Conservation (phyloP, 352 stramenopile genomes). For the Pythium dissimile region DNA sequence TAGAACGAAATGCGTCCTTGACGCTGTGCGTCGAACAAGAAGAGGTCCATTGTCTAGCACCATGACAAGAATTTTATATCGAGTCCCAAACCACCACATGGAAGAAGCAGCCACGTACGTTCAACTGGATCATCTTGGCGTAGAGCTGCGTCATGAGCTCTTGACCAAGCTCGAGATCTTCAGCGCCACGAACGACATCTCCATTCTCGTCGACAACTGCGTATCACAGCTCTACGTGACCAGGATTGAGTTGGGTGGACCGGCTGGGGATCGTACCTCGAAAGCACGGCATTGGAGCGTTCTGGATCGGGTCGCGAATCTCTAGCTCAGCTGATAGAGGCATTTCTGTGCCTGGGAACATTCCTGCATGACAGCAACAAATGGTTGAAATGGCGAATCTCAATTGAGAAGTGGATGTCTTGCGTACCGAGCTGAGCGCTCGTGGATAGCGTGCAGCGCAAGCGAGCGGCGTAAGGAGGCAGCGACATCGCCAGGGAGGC, state of each 20-base stretch:
- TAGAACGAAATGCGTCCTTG: constrained; percentile 95
- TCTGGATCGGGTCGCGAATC: constrained; percentile 84
- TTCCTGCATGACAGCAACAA: neutral
- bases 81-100: neutral
- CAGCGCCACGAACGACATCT: constrained; percentile 62
- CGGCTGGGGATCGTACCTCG: constrained; percentile 61
- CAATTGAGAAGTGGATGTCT: too few relatives aligned
- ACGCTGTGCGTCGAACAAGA: constrained; percentile 96
- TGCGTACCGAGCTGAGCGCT: neutral
- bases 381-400: too few relatives aligned
- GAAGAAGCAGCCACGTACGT: constrained; percentile 27
- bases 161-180: constrained; percentile 70
- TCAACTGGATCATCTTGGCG: constrained; percentile 78
- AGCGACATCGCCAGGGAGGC: neutral
- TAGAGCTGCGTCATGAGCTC: constrained; percentile 88
- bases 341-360: constrained; percentile 79
- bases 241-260: too few relatives aligned
- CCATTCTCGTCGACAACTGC: constrained; percentile 85
- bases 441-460: constrained; percentile 21
- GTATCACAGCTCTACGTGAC: too few relatives aligned
- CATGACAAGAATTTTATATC: neutral
- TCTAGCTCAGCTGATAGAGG: constrained; percentile 87
- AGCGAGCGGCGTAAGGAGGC: neutral
- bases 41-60: constrained; percentile 93
- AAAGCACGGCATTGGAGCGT: constrained; percentile 86